Evolutionary conservation across 345 rosid genomes (phyloP), one percentile per base, ranked within the genome.

Genomic region (Balakata baccata): DNA sequence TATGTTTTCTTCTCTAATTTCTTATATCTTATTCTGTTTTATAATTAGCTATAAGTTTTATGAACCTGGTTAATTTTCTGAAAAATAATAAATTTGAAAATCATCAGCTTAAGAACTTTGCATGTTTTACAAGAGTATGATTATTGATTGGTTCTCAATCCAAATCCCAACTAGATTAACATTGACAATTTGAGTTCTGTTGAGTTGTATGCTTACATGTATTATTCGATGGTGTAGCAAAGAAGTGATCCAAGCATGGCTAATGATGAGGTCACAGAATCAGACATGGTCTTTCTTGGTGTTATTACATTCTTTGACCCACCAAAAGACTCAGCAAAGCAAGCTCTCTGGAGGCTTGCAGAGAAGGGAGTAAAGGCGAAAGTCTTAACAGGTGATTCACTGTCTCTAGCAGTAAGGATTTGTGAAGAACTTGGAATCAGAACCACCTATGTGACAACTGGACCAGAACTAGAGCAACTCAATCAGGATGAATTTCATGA

Each of bases 321-420:
- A 4, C 92, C 94, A 1, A 89, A 88, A 81, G 94, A 89, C 82
- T 75, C 90, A 0, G 94, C 94, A 52, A 88, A 88, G 89, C 86
- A 89, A 75, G 94, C 94, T 64, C 81, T 87, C 12, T 85, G 94
- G 92, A 78, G 82, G 75, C 71, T 89, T 49, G 92, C 90, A 5
- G 87, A 86, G 82, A 89, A 84, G 80, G 94, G 94, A 77, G 94
- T 89, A 46, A 85, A 86, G 71, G 92, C 92, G 51, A 88, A 89
- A 80, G 88, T 89, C 54, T 80, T 88, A 75, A 89, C 92, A 0
- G 89, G 90, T 6, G 94, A 89, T 57, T 88, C 90, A 9, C 84
- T 83, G 49, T 81, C 90, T 13, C 83, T 89, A 51, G 90, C 94
- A 38, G 72, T 84, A 66, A 85, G 80, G 71, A 86, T 89, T 41